Evolutionary conservation across 495 filamentous ascomycete genomes (phyloP), one percentile per base, ranked within the genome.

Genomic region (Neurospora sp.): DNA sequence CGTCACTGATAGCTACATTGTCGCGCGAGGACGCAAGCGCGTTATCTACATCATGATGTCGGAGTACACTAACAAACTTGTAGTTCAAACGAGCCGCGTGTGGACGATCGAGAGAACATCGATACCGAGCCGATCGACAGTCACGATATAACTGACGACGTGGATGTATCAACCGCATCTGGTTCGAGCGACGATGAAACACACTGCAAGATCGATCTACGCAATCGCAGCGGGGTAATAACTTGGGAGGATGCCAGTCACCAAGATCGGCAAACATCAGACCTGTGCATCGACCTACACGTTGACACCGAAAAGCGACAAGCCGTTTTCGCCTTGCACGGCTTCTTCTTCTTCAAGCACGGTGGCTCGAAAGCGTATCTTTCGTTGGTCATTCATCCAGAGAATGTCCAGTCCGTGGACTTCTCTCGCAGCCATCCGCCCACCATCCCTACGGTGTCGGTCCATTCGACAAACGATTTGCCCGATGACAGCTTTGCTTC

Each of bases 1-100:
- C 31, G 8, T 10, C 18, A 46, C 8, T 46, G 68, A 11, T 66
- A 40, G 40, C 18, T 18, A 42, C 14, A n/a, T 44, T 44, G 39
- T 38, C 35, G 71, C 39, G 59, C 14, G 71, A 40, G 53, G 59
- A 40, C 44, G 68, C 71, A 41, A n/a, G 27, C 44, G 37, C 16
- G 8, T 72, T 72, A 20, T 42, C 59, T 72, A 14, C 11, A 27
- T 68, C 59, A 69, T 72, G 1, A 31, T 72, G 40, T 44, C 71
- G 35, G 40, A 69, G 53, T 41, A 68, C 20, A 68, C 31, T 70
- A 18, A 70, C 10, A 44, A 41, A 16, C 35, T 40, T 73, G 40
- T 70, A 73, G 71, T 59, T 73, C 71, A 35, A 53, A 69, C 31
- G 71, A 73, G 66, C 61, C 38, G 22, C 18, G 9, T 70, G 71